Evolutionary conservation across 306 rosid genomes (phyloP).

Genomic region (Vigna unguiculata): DNA sequence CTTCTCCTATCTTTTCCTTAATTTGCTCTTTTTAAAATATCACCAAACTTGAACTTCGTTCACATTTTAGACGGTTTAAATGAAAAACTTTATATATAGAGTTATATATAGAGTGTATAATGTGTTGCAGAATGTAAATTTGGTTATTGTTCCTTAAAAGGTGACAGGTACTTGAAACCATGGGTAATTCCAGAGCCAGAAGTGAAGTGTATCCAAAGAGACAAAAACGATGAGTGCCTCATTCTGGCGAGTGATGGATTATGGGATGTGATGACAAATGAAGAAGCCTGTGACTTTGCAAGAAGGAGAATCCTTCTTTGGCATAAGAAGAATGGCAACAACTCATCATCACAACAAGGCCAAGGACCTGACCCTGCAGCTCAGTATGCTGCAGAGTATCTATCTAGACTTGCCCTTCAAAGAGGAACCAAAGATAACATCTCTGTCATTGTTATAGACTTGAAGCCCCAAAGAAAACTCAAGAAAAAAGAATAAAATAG

Average conservation of each 20-base stretch:
- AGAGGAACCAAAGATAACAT: conserved; percentile 87
- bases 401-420: conserved; percentile 74
- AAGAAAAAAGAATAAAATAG: conserved; percentile 50
- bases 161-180: conserved; percentile 81
- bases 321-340: conserved; percentile 70
- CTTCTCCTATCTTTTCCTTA: neutral
- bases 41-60: neutral
- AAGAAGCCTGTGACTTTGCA: conserved; percentile 75
- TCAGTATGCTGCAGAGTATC: conserved; percentile 78
- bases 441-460: conserved; percentile 76
- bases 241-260: conserved; percentile 80
- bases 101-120: too few species aligned
- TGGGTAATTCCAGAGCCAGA: conserved; percentile 83
- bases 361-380: conserved; percentile 71
- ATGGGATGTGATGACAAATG: conserved; percentile 86
- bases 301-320: conserved; percentile 75
- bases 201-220: conserved; percentile 57
- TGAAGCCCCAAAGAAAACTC: conserved; percentile 73
- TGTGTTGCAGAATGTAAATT: neutral
- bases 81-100: too few species aligned
- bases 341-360: conserved; percentile 27
- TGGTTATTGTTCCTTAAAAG: conserved; percentile 46
- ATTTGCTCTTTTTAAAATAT: neutral
- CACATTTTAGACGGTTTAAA: neutral
- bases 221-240: conserved; percentile 74